Conservation (phyloP, 352 stramenopile species). For the Phytophthora chlamydospora region DNA sequence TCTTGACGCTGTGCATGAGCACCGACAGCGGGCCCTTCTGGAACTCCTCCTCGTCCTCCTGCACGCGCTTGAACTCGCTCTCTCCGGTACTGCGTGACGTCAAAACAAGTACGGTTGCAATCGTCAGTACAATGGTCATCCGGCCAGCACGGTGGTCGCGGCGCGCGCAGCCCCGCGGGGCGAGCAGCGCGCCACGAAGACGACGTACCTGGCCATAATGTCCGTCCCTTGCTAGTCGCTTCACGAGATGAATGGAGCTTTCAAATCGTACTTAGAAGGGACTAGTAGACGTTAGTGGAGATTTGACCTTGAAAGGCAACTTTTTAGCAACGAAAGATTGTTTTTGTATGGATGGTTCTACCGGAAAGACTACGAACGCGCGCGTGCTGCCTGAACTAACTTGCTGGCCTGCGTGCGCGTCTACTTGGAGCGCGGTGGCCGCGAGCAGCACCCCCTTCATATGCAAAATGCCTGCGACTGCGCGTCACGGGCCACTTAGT, state of each 20-base stretch:
- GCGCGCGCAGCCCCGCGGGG: neutral
- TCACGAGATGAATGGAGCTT: constrained; percentile 35
- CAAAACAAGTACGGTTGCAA: constrained; percentile 16
- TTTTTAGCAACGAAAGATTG: constrained; percentile 23
- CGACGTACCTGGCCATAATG: constrained; percentile 36
- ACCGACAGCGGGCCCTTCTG: constrained; percentile 97
- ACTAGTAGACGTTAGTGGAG: neutral
- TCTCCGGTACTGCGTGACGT: constrained; percentile 29
- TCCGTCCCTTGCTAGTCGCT: constrained; percentile 6
- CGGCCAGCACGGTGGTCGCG: neutral
- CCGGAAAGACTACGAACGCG: constrained; percentile 28
- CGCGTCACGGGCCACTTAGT: constrained; percentile 49
- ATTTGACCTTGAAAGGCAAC: neutral
- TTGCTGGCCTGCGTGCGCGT: constrained; percentile 20
- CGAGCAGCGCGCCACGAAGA: neutral
- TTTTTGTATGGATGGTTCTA: constrained; percentile 32
- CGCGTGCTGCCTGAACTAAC: constrained; percentile 17
- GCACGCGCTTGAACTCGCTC: constrained; percentile 83
- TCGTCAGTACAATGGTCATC: constrained; percentile 8
- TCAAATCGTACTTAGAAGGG: constrained; percentile 23
- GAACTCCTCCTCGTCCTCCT: constrained; percentile 94
- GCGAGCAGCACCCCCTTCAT: constrained; percentile 29
- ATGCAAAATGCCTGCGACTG: constrained; percentile 32
- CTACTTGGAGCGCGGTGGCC: constrained; percentile 30
- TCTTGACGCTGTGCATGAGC: constrained; percentile 98